These are phyloP conservation scores for Chaetomium fimeti DNA, from an alignment of 495 filamentous ascomycete genomes.

Conservation along the genomic window DNA sequence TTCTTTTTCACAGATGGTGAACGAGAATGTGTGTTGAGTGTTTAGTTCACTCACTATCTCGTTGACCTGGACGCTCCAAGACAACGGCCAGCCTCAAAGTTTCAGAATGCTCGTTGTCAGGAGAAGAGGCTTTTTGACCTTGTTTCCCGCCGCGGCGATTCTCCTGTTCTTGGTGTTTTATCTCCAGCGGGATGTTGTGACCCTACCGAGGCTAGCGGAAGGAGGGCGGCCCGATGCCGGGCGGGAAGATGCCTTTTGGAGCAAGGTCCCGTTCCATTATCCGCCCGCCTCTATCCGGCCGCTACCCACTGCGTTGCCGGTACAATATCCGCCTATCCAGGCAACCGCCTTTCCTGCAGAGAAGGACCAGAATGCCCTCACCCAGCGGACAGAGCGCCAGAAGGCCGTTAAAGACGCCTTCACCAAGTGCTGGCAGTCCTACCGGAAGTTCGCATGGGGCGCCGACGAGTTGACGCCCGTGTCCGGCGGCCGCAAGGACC, in stretches of 20 bases:
- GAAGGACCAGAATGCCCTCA: not conserved
- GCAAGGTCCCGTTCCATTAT: slow-evolving; percentile 3
- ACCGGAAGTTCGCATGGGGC: slow-evolving; percentile 68
- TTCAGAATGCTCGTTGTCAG: slow-evolving; percentile 1
- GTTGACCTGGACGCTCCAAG: not conserved
- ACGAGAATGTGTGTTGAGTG: not conserved
- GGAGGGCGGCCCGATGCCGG: not conserved
- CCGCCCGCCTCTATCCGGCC: slow-evolving; percentile 4
- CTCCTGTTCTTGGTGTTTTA: slow-evolving; percentile 1
- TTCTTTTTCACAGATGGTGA: not conserved
- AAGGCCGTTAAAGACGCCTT: slow-evolving; percentile 60
- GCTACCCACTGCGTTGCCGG: not conserved
- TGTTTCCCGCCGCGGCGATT: slow-evolving; percentile 3
- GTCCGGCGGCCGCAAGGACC: slow-evolving; percentile 51
- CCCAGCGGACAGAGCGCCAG: not conserved
- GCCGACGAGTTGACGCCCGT: slow-evolving; percentile 69
- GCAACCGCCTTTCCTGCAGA: slow-evolving; percentile 1
- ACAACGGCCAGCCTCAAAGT: not conserved
- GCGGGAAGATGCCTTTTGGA: not conserved
- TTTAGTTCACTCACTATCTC: too few species aligned
- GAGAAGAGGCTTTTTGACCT: not conserved
- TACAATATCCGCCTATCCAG: slow-evolving; percentile 8
- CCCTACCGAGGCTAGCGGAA: not conserved
- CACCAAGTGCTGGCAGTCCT: slow-evolving; percentile 66
- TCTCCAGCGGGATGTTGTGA: not conserved